Base-by-base conservation (phyloP, 1,284 basidiomycete species). In the Coniferiporia weirii region DNA sequence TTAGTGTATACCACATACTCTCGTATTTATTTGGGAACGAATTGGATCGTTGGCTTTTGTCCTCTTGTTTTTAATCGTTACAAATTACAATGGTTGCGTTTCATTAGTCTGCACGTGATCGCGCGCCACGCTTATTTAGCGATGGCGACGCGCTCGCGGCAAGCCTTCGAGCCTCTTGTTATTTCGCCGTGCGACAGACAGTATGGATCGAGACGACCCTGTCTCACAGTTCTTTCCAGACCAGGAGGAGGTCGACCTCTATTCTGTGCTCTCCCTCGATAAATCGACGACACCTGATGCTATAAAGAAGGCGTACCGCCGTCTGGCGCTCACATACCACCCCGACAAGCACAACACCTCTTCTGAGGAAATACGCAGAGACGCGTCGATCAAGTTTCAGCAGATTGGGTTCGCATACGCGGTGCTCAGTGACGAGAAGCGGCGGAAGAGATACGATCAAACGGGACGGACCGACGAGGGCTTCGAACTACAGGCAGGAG, bases 371-470 rank as follows among this genome's bases (percentile, higher is more conserved):
- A 78, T 80, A 27, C 86, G 85, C 68, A 80, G 82, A 46, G 79
- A 80, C 64, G 84, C 87, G 64, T 82, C 81, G 10, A 76, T 74
- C 62, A 85, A 87, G 71, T 98, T 97, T 69, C 93, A 95, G 67
- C 87, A 91, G 68, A 80, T 97, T 64, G 91, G 94, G 0, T 96
- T 95, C 67, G 91, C 95, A 13, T 98, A 95, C 72, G 78, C 91
- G 0, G 85, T 98, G 0, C 77, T 97, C 35, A 81, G 85, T 52
- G 93, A 98, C 65, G 85, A 85, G 62, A 85, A 82, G 68, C 75
- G 86, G 64, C 81, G 87, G 66, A 78, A 82, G 67, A 76, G 84
- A 67, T 96, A 95, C 67, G 93, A 96, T 66, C 75, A 75, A 57
- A 94, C 90, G 0, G 95, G 95, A 12, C 82, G 81, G 64, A 95